A percentile compares a stretch with the other conserved stretches of the same genome.
Conservation (phyloP, 1,284 basidiomycete genomes). For the Naganishia albida region DNA sequence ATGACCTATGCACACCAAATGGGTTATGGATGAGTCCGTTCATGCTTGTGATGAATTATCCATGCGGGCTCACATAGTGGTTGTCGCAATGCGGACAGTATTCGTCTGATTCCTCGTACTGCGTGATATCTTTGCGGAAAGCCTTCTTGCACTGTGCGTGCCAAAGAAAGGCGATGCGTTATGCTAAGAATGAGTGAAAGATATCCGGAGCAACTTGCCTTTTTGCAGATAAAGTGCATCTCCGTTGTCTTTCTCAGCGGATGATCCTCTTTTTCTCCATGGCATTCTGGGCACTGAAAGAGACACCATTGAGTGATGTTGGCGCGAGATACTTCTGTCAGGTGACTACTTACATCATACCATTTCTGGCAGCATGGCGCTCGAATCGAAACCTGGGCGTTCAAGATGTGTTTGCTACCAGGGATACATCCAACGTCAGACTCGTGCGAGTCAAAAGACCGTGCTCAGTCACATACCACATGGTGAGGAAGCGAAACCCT, state of each 20-base stretch:
- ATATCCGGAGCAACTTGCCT: conserved; percentile 50
- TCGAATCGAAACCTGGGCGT: conserved; percentile 88
- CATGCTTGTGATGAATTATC: background rate
- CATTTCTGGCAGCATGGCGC: conserved; percentile 93
- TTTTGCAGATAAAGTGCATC: conserved; percentile 95
- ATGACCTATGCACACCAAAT: conserved; percentile 65
- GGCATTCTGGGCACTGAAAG: conserved; percentile 80
- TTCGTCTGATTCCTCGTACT: conserved; percentile 94
- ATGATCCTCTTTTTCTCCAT: conserved; percentile 80
- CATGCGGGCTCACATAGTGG: conserved; percentile 72
- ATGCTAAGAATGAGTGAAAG: background rate
- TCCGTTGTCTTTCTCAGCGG: conserved; percentile 73
- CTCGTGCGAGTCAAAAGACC: background rate
- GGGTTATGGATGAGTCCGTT: background rate
- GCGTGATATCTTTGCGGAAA: conserved; percentile 88
- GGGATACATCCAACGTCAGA: background rate
- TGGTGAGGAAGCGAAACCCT: too few relatives aligned
- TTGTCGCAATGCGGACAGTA: conserved; percentile 98
- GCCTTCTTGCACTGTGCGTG: conserved; percentile 77
- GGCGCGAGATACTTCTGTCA: background rate
- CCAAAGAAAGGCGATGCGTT: conserved; percentile 3
- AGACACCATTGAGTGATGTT: conserved; percentile 17
- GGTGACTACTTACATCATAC: conserved; percentile 65
- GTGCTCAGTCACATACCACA: conserved; percentile 3
- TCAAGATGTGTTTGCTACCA: conserved; percentile 83